These are phyloP conservation scores for Huntiella moniliformis DNA, from an alignment of 2,329 filamentous ascomycete genomes.

Conservation along the genomic window DNA sequence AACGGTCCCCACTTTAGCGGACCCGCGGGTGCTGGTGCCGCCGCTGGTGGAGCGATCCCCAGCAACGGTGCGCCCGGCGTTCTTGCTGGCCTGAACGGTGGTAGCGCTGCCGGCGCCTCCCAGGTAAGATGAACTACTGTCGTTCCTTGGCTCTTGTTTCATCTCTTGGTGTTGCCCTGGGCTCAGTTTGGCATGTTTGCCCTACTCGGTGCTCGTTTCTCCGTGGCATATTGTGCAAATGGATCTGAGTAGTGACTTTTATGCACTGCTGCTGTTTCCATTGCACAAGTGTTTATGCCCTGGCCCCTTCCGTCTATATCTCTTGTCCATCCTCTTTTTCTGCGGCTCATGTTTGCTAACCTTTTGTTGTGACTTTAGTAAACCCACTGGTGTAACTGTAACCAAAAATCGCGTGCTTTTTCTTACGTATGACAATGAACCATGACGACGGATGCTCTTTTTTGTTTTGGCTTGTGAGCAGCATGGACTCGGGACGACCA, in stretches of 20 bases:
- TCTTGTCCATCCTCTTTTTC: not conserved
- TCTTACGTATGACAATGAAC: constrained; percentile 12
- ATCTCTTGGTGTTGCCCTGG: constrained; percentile 1
- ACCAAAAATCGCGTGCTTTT: constrained; percentile 11
- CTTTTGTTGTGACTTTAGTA: constrained; percentile 5
- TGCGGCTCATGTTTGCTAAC: constrained; percentile 4
- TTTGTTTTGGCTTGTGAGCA: constrained; percentile 1
- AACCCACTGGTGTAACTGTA: not conserved
- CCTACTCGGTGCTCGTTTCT: no score
- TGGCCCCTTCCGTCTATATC: no score
- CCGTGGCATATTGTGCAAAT: not conserved
- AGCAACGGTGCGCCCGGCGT: constrained; percentile 21
- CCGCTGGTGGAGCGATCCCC: constrained; percentile 20
- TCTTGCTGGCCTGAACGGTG: constrained; percentile 18
- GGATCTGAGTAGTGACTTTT: not conserved
- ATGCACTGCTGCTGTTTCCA: no score
- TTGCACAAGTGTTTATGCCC: no score
- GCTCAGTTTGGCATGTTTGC: no score
- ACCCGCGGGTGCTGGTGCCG: constrained; percentile 23
- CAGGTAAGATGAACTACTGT: constrained; percentile 18
- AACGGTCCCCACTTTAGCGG: constrained; percentile 30
- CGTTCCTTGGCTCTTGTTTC: constrained; percentile 4
- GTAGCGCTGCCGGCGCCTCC: constrained; percentile 21
- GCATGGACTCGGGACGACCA: not conserved
- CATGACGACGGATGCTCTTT: constrained; percentile 11